Evolutionary conservation across 331 rosid species (phyloP), one percentile per base, ranked within the genome.

Genomic region (Telfairia occidentalis): DNA sequence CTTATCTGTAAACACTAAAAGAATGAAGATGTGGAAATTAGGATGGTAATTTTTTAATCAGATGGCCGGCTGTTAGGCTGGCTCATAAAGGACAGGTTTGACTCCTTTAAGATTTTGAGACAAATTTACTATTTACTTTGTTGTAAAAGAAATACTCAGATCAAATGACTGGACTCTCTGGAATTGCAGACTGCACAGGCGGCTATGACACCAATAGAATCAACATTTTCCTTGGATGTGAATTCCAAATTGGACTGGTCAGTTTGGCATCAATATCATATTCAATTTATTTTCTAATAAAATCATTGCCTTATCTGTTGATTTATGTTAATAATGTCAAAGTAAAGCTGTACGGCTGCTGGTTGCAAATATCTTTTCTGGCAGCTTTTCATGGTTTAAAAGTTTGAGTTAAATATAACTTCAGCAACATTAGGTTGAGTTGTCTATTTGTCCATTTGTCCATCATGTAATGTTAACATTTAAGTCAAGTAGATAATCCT

Each of bases 181-280:
- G 37, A 67, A 42, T 38, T 40, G 54, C 86, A 85, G 86, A 82
- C 88, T 45, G 82, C 88, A 10, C 81, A 80, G 86, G 86, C 80
- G 75, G 85, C 86, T 74, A 85, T 85, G 88, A 85, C 88, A 55
- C 88, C 88, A 42, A 85, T 85, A 78, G 88, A 85, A 77, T 85
- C 88, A 74, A 82, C 88, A 49, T 85, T 85, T 82, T 85, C 86
- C 40, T 71, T 85, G 72, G 88, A 85, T 45, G 88, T 85, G 37
- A 77, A 78, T 73, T 85, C 86, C 74, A 85, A 77, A 71, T 82
- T 82, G 23, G 86, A 82, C 82, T 85, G 88, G 88, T 85, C 32
- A 69, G 86, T 69, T 65, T 58, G n/a, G 12, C 34, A 16, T 74
- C 8, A 4, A 34, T 48, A 38, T 77, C 21, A 26, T 50, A 32